Conservation (phyloP, 2,329 filamentous ascomycete species). For the Colletotrichum horii region DNA sequence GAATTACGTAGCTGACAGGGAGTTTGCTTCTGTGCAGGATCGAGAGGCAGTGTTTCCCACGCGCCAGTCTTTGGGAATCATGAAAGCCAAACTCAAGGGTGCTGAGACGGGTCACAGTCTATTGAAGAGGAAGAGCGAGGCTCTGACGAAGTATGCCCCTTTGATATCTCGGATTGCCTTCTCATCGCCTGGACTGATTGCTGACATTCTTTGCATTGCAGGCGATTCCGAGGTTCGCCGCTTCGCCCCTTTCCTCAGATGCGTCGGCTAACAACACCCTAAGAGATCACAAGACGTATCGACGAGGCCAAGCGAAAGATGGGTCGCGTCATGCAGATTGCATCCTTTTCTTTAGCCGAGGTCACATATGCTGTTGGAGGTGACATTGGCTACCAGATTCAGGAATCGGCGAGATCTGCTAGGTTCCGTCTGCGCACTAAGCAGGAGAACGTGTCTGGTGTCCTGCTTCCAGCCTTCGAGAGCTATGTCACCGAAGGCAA, state of each 20-base stretch:
- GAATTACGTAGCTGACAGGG: not conserved
- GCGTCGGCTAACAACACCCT: not conserved
- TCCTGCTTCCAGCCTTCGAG: slow-evolving; percentile 92
- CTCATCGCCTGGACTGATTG: not conserved
- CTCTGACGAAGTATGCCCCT: slow-evolving; percentile 83
- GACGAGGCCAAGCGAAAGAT: slow-evolving; percentile 99
- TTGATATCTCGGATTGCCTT: not conserved
- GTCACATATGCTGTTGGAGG: slow-evolving; percentile 97
- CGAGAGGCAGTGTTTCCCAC: slow-evolving; percentile 97
- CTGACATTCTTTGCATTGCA: slow-evolving; percentile 38
- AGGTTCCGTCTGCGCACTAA: slow-evolving; percentile 92
- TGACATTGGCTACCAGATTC: slow-evolving; percentile 95
- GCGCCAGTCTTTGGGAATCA: slow-evolving; percentile 92
- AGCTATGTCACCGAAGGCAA: slow-evolving; percentile 87
- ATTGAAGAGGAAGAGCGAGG: slow-evolving; percentile 97
- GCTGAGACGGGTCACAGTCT: slow-evolving; percentile 91
- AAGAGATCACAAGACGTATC: slow-evolving; percentile 94
- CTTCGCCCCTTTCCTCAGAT: not conserved
- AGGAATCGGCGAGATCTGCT: slow-evolving; percentile 92
- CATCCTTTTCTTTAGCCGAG: slow-evolving; percentile 95
- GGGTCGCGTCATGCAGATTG: slow-evolving; percentile 99
- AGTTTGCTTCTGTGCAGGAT: slow-evolving; percentile 59
- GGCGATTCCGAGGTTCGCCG: slow-evolving; percentile 80
- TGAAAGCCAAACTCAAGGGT: slow-evolving; percentile 98
- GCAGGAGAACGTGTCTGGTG: slow-evolving; percentile 98